These are phyloP conservation scores for Taiozyma sp. DNA, from an alignment of 1,139 yeast genomes.

Conservation along the genomic window DNA sequence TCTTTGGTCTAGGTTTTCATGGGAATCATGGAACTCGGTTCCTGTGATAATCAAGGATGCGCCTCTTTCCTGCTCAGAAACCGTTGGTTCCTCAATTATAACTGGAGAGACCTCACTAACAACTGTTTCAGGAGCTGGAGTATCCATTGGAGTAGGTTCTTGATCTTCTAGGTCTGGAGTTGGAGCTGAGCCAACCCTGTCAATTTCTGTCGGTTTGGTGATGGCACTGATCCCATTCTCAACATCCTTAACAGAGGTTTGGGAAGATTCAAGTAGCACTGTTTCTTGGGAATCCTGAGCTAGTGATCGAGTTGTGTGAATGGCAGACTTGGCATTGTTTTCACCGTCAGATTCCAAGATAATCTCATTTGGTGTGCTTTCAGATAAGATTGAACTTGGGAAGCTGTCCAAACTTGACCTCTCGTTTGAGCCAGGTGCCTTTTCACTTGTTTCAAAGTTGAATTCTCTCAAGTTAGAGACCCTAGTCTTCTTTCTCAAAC, in stretches of 20 bases:
- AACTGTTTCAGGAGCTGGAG: background rate
- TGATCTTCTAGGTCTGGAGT: background rate
- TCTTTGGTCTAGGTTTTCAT: background rate
- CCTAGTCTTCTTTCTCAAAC: slow-evolving; percentile 13
- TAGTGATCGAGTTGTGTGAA: background rate
- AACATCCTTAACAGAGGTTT: background rate
- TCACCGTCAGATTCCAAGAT: slow-evolving; percentile 1
- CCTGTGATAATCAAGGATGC: background rate
- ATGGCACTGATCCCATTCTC: background rate
- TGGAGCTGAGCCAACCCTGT: background rate
- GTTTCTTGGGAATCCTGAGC: background rate
- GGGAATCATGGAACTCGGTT: background rate
- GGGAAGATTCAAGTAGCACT: background rate
- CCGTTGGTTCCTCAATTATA: background rate
- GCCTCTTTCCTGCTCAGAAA: background rate
- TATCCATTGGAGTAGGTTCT: background rate
- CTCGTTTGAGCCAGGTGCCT: background rate
- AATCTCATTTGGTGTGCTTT: slow-evolving; percentile 17
- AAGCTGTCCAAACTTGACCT: slow-evolving; percentile 7
- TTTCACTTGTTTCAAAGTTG: slow-evolving; percentile 14
- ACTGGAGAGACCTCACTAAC: background rate
- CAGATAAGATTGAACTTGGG: slow-evolving; percentile 18
- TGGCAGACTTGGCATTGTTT: background rate
- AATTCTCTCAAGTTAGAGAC: slow-evolving; percentile 17
- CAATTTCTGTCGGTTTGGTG: slow-evolving; percentile 1